Base-by-base conservation (phyloP, 768 basidiomycete species). In the Naganishia randhawae region DNA sequence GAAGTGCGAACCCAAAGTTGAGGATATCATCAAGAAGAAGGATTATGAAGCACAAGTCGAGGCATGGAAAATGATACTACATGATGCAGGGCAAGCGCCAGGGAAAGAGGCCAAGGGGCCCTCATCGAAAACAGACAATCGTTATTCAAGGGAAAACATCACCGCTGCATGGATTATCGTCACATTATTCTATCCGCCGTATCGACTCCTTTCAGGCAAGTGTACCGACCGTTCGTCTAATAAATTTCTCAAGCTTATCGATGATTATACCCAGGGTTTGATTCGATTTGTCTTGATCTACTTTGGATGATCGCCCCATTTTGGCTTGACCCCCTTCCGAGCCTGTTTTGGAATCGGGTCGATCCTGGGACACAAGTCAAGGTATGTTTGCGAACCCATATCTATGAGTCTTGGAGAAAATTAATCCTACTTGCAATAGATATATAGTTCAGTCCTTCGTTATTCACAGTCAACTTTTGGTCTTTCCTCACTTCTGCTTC, bases 1-100 rank as follows among this genome's bases (percentile, higher is more conserved):
- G 19, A 31, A n/a, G n/a, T 64, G 63, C 45, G 63, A 25, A 31
- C 63, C 45, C 27, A 31, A 31, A 48, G 63, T 64, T 2, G 63
- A 64, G 14, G 63, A 64, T 17, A 33, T 64, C 11, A 48, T 64
- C 50, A 48, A 51, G 63, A 50, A 64, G 4, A 64, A 64, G 45
- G 63, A 64, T 25, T 64, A 64, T 33, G 50, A 50, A 11, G 63
- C 63, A 8, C 63, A 64, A 45, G 32, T 64, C 6, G 50, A 32
- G 32, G 63, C 45, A 17, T 64, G 63, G 63, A 64, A 50, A n/a
- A 61, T 61, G 37, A 39, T 61, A 9, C 25, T 61, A 16, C 39
- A 48, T 1, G 45, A 48, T 13, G 45, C 57, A 22, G 37, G 57
- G 35, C 19, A 29, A 2, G 39, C 27, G 29, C 16, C 57, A 8